Percentiles rank a stretch among this genome's conserved stretches.
Evolutionary conservation across 2,329 filamentous ascomycete genomes (phyloP).

Genomic region (Bipolaris oryzae): DNA sequence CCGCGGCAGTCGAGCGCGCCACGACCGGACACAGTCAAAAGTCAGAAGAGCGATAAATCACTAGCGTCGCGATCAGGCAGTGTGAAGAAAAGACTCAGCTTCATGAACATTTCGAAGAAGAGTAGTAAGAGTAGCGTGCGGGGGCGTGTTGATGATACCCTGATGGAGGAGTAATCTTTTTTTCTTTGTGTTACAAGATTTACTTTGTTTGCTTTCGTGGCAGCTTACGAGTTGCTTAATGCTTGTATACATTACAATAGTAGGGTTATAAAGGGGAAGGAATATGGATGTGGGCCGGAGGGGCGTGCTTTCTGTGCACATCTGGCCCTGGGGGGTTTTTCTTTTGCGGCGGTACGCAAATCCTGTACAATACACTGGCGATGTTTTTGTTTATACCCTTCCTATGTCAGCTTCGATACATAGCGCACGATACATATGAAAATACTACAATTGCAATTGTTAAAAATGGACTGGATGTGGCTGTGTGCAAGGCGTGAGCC

Average conservation of each 20-base stretch:
- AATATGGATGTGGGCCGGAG: neutral
- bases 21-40: constrained; percentile 43
- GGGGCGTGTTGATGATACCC: constrained; percentile 35
- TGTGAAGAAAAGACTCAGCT: constrained; percentile 78
- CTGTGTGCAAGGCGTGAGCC: neutral
- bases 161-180: constrained; percentile 40
- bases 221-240: constrained; percentile 19
- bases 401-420: constrained; percentile 6
- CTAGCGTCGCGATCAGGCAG: constrained; percentile 57
- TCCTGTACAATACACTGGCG: constrained; percentile 12
- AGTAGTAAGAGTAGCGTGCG: constrained; percentile 60
- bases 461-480: neutral
- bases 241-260: constrained; percentile 12
- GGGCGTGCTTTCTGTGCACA: constrained; percentile 8
- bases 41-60: constrained; percentile 50
- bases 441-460: constrained; percentile 8
- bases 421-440: constrained; percentile 7
- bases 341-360: constrained; percentile 4
- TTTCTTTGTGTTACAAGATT: constrained; percentile 3
- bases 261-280: constrained; percentile 1
- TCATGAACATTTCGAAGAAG: constrained; percentile 77
- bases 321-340: constrained; percentile 1
- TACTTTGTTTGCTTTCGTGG: constrained; percentile 8
- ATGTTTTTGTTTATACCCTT: constrained; percentile 24
- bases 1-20: constrained; percentile 20